phyloP scores from a whole-genome alignment of 139 green algal genomes.

The Volvox africanus region DNA sequence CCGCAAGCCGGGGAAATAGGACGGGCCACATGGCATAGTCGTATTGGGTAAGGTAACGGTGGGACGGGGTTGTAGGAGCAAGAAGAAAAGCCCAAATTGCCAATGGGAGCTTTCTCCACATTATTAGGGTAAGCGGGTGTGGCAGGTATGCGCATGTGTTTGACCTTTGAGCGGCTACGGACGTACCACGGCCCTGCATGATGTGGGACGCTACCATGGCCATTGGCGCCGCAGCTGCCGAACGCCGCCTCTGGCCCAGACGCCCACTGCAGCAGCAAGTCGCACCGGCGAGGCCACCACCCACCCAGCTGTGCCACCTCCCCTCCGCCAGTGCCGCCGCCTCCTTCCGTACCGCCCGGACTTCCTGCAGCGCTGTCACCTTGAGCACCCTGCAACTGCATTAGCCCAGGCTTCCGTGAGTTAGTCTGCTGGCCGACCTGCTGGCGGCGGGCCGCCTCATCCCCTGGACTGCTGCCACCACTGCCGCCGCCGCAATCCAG shows the following conservation, averaged over 20 bases:
- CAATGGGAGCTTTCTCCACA: no score
- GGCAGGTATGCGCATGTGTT: no score
- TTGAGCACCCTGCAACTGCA: not conserved
- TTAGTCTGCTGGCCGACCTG: not conserved
- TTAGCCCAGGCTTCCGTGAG: not conserved
- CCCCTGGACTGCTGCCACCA: conserved; percentile 18
- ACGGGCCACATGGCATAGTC: no score
- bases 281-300: conserved; percentile 8
- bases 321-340: not conserved
- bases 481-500: conserved; percentile 15
- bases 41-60: no score
- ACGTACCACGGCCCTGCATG: not conserved
- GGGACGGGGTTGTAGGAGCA: no score
- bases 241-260: not conserved
- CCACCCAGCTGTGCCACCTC: not conserved
- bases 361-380: not conserved
- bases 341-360: not conserved
- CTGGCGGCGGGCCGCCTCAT: not conserved
- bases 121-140: no score
- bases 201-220: not conserved
- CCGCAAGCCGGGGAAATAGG: no score
- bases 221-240: not conserved
- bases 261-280: not conserved
- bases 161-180: no score
- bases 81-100: no score